These are phyloP conservation scores for Hamigera avellanea DNA, from an alignment of 495 filamentous ascomycete species.

Conservation along the genomic window DNA sequence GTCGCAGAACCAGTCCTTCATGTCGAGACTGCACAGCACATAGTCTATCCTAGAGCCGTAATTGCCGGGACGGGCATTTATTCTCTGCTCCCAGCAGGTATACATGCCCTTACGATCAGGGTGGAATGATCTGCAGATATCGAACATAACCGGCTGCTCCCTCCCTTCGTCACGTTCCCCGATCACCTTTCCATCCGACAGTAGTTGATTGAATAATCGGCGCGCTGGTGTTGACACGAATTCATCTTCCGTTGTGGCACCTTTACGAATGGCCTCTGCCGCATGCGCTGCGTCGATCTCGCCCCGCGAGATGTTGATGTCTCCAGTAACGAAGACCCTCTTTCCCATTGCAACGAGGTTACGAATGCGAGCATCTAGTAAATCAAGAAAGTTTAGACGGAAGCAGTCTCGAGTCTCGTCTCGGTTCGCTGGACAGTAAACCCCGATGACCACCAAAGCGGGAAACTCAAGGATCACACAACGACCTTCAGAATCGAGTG, in stretches of 20 bases:
- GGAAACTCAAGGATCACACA: constrained; percentile 92
- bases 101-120: constrained; percentile 78
- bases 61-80: constrained; percentile 83
- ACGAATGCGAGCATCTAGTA: constrained; percentile 70
- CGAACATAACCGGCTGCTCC: constrained; percentile 66
- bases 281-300: constrained; percentile 64
- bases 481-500: constrained; percentile 82
- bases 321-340: constrained; percentile 71
- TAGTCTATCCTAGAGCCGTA: constrained; percentile 89
- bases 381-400: constrained; percentile 64
- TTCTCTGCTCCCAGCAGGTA: constrained; percentile 85
- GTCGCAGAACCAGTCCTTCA: constrained; percentile 74
- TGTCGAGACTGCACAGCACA: constrained; percentile 68
- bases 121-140: constrained; percentile 79
- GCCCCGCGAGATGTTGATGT: constrained; percentile 76
- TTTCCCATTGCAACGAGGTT: constrained; percentile 77
- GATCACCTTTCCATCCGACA: constrained; percentile 59
- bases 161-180: constrained; percentile 61
- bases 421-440: constrained; percentile 80
- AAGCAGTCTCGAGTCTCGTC: constrained; percentile 80
- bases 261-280: constrained; percentile 58
- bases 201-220: constrained; percentile 72
- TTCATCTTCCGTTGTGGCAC: constrained; percentile 49
- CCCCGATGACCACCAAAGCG: constrained; percentile 83
- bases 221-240: constrained; percentile 67